A percentile compares a stretch with the other conserved stretches of the same genome.
phyloP scores from a whole-genome alignment of 371 early-diverging fungal species.

The Haplosporangium sp. region DNA sequence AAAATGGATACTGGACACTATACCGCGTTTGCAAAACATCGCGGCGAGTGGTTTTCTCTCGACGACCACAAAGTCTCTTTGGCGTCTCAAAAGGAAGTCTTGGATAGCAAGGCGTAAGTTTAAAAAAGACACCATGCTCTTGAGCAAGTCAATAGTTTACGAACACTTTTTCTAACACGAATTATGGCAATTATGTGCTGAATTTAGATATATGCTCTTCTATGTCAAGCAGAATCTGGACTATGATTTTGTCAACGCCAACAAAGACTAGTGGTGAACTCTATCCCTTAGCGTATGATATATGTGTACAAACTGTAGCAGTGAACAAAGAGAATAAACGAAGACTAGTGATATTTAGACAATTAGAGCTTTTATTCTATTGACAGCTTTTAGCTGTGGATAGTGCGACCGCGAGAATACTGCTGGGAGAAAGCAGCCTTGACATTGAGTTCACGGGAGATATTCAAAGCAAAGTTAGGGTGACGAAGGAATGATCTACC shows the following conservation, averaged over 20 bases:
- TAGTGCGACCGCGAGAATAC: constrained; percentile 62
- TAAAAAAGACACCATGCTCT: not conserved
- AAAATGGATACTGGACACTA: constrained; percentile 95
- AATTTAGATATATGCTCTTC: constrained; percentile 87
- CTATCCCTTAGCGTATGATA: not conserved
- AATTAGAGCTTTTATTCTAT: no score
- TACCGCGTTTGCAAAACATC: constrained; percentile 81
- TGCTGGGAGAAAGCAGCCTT: constrained; percentile 75
- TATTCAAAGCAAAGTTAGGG: constrained; percentile 63
- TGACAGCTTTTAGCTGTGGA: constrained; percentile 3
- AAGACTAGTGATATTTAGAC: not conserved
- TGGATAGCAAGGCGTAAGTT: constrained; percentile 82
- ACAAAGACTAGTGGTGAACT: constrained; percentile 18
- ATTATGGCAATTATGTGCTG: not conserved
- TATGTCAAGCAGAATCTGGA: constrained; percentile 80
- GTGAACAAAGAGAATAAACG: constrained; percentile 1
- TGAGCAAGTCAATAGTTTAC: not conserved
- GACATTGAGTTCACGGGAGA: constrained; percentile 72
- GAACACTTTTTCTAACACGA: not conserved
- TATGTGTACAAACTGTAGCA: not conserved
- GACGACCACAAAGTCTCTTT: constrained; percentile 88
- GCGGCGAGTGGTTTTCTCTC: constrained; percentile 92
- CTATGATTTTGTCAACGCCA: constrained; percentile 56
- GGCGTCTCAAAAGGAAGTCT: constrained; percentile 78
- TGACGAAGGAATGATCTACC: constrained; percentile 84